Evolutionary conservation across 108 stramenopile species (phyloP).

Genomic region (Conticribra guillardii): DNA sequence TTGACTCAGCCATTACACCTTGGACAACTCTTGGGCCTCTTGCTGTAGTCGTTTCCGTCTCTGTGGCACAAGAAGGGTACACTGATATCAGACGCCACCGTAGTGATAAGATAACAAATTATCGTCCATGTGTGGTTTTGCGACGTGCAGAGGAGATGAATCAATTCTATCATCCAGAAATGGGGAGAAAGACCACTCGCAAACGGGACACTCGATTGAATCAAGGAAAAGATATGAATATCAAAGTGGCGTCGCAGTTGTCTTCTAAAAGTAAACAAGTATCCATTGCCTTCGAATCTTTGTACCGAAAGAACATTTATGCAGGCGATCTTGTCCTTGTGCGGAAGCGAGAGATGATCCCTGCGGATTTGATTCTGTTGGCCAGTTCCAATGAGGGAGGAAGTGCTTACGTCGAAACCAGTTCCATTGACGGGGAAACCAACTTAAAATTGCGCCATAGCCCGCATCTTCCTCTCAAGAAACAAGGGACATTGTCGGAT

Average conservation of each 20-base stretch:
- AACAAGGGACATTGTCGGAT: conserved; percentile 7
- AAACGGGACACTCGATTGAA: conserved; percentile 37
- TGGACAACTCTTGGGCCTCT: conserved; percentile 95
- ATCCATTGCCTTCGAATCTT: conserved; percentile 69
- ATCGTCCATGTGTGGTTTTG: conserved; percentile 64
- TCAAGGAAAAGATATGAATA: conserved; percentile 61
- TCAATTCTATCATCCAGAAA: not conserved
- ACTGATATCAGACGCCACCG: conserved; percentile 90
- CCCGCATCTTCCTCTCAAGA: conserved; percentile 62
- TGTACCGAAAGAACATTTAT: conserved; percentile 76
- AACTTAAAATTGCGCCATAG: conserved; percentile 91
- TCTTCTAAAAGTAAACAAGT: conserved; percentile 19
- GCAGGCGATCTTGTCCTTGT: conserved; percentile 93
- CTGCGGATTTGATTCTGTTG: conserved; percentile 93
- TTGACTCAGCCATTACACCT: conserved; percentile 88
- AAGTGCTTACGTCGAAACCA: conserved; percentile 93
- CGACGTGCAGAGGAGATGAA: conserved; percentile 59
- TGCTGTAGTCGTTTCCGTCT: conserved; percentile 84
- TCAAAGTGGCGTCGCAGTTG: conserved; percentile 40
- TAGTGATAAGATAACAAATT: conserved; percentile 87
- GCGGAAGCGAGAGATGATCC: conserved; percentile 90
- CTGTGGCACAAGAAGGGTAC: conserved; percentile 88
- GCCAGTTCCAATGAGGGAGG: conserved; percentile 84
- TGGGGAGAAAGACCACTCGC: conserved; percentile 45
- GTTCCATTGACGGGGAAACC: conserved; percentile 97